Conservation (phyloP, 805 yeast genomes). For the Candida incommunis region DNA sequence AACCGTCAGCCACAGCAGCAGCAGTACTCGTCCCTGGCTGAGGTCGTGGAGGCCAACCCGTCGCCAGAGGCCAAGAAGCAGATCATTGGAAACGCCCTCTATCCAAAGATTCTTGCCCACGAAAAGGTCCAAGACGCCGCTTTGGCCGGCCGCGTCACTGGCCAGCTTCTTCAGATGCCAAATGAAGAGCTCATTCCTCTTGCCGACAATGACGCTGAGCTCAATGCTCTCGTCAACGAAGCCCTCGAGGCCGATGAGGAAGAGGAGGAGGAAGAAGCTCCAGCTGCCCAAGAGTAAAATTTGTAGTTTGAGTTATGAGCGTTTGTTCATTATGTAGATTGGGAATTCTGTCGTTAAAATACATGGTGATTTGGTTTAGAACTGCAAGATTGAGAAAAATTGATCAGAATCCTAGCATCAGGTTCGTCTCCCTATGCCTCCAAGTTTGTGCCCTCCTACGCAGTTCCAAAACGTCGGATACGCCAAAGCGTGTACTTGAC, state of each 20-base stretch:
- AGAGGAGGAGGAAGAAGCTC: too few species aligned
- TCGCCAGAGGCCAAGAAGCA: slow-evolving; percentile 85
- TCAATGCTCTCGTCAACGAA: slow-evolving; percentile 84
- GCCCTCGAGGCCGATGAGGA: slow-evolving; percentile 61
- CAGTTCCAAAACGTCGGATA: too few species aligned
- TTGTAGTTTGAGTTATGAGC: too few species aligned
- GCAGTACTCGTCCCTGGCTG: slow-evolving; percentile 35
- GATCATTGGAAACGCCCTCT: slow-evolving; percentile 92
- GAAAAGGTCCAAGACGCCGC: slow-evolving; percentile 83
- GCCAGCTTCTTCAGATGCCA: slow-evolving; percentile 95
- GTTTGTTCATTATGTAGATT: not conserved
- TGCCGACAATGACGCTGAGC: slow-evolving; percentile 78
- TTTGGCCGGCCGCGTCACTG: slow-evolving; percentile 97
- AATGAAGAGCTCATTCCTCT: slow-evolving; percentile 78
- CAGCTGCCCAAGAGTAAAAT: too few species aligned
- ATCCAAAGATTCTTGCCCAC: slow-evolving; percentile 78
- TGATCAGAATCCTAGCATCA: too few species aligned
- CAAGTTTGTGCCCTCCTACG: not conserved
- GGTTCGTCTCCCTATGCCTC: not conserved
- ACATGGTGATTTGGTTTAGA: slow-evolving; percentile 1
- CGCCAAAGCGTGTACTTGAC: too few species aligned
- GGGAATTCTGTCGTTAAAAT: slow-evolving; percentile 1
- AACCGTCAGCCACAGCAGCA: slow-evolving; percentile 17
- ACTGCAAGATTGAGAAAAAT: too few species aligned
- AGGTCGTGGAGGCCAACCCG: slow-evolving; percentile 51